Base-by-base conservation (phyloP, 2,329 filamentous ascomycete genomes). In the Emericellopsis cladophorae region DNA sequence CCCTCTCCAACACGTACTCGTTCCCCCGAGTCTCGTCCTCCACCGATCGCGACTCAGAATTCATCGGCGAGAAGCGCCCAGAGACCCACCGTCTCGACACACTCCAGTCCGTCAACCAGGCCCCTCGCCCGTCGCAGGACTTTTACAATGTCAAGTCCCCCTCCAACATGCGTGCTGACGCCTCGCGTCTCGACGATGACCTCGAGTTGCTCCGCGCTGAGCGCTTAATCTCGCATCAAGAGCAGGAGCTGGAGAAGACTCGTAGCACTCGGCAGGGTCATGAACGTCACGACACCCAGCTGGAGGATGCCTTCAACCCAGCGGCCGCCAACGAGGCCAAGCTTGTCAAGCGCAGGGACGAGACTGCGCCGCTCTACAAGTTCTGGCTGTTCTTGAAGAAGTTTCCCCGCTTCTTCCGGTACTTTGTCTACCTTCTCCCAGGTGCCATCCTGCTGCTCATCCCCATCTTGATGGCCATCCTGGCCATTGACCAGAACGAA, bases 341-440 rank as follows among this genome's bases (percentile, higher is more conserved):
- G 21, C 42, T 45, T 0, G 49, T 52, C 4, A 60, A 55, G 46
- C 52, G 54, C 33, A 53, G 46, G 37, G 58, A 61, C 36, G 47
- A 51, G 1, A 51, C 62, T 42, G 60, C 60, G 7, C 44, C 54
- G 3, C 41, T 65, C 4, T 56, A 62, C 44, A 64, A 60, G 45
- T 44, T 71, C 11, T 70, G 66, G 61, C 46, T 54, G 29, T 64
- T 61, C 46, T 51, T 72, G 21, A 64, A 60, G 42, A 70, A 68
- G 46, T 71, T 72, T 37, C 69, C 69, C 23, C 66, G 68, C 6
- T 61, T 67, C 18, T 48, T 72, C 40, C 64, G 69, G 33, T 73
- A 72, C 45, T 47, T 68, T 31, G 49, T 71, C 32, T 73, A 73
- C 45, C 52, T 70, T 23, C 52, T 70, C 7, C 69, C 68, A 0